Evolutionary conservation across 2,329 filamentous ascomycete species (phyloP), one percentile per base, ranked within the genome.

Genomic region (Cladosporium sp.): DNA sequence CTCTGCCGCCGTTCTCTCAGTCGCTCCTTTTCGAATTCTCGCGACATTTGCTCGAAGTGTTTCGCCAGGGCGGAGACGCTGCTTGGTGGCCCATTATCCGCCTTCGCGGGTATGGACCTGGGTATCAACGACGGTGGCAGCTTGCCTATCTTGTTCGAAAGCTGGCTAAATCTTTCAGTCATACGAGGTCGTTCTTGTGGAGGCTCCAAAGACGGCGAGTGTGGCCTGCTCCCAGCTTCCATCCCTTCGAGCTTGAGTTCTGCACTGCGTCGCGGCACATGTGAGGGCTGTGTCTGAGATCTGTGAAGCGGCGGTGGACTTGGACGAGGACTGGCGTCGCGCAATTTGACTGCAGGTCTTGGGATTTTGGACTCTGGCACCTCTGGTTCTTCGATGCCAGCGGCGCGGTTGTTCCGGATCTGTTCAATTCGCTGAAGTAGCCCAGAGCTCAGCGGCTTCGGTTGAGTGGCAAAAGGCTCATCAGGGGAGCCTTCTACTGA

Each of bases 1-100:
- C 89, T 78, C 66, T 90, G 86, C 61, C 85, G 86, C 57, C 88
- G 83, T 67, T 97, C 92, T 43, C 88, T 85, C 58, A 95, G 81
- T 39, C 93, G 82, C 70, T 99, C 92, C 61, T 92, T 95, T 64
- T 96, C 90, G 59, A 99, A 99, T 64, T 99, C 95, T 19, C 91
- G 85, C 60, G 90, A 96, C 51, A 99, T 77, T 67, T 97, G 91
- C 68, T 99, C 95, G 64, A 99, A 97, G 67, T 97, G 93, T 60
- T 89, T 89, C 15, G 93, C 89, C 43, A 99, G 77, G n/a, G 85
- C 90, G 7, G 90, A 95, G 2, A 99, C 93, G 61, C 87, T 88
- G 3, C 88, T 82, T 7, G 52, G 53, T 15, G 49, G 49, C 18
- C 38, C 55, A 19, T 56, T 53, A 57, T 83, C 85, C 59, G 80